Percentiles rank a stretch among this genome's conserved stretches.
Evolutionary conservation across 176 grass and related monocot species (phyloP).

Genomic region (Zea luxurians): DNA sequence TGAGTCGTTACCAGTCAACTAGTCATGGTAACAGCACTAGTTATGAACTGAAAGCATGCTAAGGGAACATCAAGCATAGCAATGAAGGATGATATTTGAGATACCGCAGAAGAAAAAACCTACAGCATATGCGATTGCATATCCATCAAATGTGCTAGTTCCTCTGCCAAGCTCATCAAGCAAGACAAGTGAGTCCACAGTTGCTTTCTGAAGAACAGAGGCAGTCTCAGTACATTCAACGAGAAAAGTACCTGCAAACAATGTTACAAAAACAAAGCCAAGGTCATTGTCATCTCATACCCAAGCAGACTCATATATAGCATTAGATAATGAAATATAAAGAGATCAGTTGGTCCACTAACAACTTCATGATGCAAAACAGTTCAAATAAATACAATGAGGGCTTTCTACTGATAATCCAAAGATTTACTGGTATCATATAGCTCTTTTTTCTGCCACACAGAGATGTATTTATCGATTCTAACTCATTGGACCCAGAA

Average conservation of each 20-base stretch:
- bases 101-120: conserved; percentile 25
- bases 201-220: conserved; percentile 80
- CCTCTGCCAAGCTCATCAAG: conserved; percentile 98
- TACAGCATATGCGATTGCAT: conserved; percentile 95
- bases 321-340: background rate
- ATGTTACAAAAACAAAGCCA: conserved; percentile 11
- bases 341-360: background rate
- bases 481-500: background rate
- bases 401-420: conserved; percentile 1
- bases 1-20: background rate
- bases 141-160: conserved; percentile 98
- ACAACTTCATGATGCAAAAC: background rate
- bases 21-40: background rate
- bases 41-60: background rate
- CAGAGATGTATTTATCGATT: background rate
- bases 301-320: background rate
- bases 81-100: conserved; percentile 19
- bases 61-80: conserved; percentile 6
- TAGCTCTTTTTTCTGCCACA: background rate
- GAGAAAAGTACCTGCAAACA: conserved; percentile 77
- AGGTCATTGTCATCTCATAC: conserved; percentile 13
- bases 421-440: conserved; percentile 18
- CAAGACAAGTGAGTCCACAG: conserved; percentile 92
- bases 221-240: conserved; percentile 91
- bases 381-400: background rate